Base-by-base conservation (phyloP, 2,329 filamentous ascomycete species). In the Fusarium acutatum region DNA sequence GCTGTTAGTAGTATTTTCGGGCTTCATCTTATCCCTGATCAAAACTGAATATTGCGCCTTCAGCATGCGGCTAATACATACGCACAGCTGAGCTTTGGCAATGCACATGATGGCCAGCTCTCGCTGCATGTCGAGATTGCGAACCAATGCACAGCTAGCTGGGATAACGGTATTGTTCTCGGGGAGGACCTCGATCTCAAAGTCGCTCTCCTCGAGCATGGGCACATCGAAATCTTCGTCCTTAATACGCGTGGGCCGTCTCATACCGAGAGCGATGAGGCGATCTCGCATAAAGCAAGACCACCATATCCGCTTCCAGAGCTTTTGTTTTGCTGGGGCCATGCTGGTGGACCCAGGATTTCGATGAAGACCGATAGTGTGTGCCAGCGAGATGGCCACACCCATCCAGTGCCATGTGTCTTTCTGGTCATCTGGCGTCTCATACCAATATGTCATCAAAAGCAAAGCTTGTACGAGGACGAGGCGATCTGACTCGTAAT, bases 401-500 rank as follows among this genome's bases (percentile, higher is more conserved):
- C 96, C 96, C 94, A 98, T 97, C 96, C 95, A 98, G 80, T 98
- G 95, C 94, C 96, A 98, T 50, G 95, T 98, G 81, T 98, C 96
- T 82, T 98, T 98, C 80, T 97, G 94, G 81, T 98, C 96, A 82
- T 98, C 95, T 1, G 95, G 95, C 18, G 94, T 97, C 83, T 98
- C 95, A 81, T 98, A 98, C 93, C 96, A 98, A 81, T 97, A 97
- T 7, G 95, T 97, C 93, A 98, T 95, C 67, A 98, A 88, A 30
- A 98, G 87, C 28, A 98, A 87, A 9, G 94, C 92, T 82, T 98
- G 96, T 22, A 98, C 94, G 30, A 98, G 88, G 26, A 94, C 90
- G 65, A 98, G 92, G 58, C 95, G 93, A 81, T 98, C 95, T 49
- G 91, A 90, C 82, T 98, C 96, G 81, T 97, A 97, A 82, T 98